Evolutionary conservation across 192 early-diverging fungal genomes (phyloP).

Genomic region (Allomyces javanicus): DNA sequence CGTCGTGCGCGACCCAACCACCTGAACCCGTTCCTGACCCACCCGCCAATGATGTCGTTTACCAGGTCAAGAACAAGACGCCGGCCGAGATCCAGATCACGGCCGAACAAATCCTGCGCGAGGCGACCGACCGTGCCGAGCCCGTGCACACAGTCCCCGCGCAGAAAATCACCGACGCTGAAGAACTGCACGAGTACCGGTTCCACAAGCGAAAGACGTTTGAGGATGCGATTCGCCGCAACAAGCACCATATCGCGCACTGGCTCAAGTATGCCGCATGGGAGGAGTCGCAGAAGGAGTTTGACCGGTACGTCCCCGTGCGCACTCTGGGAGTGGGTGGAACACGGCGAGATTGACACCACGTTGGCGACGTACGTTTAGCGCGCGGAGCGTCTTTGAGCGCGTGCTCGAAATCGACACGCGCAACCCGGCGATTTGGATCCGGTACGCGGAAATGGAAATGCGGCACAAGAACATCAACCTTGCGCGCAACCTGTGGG

Average conservation of each 20-base stretch:
- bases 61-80: constrained; percentile 91
- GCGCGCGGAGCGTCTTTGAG: constrained; percentile 73
- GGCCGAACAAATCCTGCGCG: constrained; percentile 93
- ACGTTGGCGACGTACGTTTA: constrained; percentile 16
- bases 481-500: constrained; percentile 81
- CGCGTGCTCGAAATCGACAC: constrained; percentile 80
- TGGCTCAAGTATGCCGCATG: constrained; percentile 94
- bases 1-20: background rate
- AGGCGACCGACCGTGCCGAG: constrained; percentile 68
- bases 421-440: constrained; percentile 64
- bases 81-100: constrained; percentile 95
- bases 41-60: background rate
- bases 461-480: constrained; percentile 92
- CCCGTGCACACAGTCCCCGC: constrained; percentile 40
- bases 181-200: constrained; percentile 81
- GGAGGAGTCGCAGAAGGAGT: constrained; percentile 81
- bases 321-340: background rate
- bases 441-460: constrained; percentile 93
- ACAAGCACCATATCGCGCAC: constrained; percentile 61
- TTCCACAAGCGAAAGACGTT: constrained; percentile 80
- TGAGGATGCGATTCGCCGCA: constrained; percentile 75
- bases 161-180: constrained; percentile 78
- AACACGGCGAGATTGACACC: constrained; percentile 7
- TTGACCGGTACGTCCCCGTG: constrained; percentile 36
- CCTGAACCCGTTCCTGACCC: background rate